phyloP scores from a whole-genome alignment of 2,329 filamentous ascomycete genomes.

The Colletotrichum liriopes region DNA sequence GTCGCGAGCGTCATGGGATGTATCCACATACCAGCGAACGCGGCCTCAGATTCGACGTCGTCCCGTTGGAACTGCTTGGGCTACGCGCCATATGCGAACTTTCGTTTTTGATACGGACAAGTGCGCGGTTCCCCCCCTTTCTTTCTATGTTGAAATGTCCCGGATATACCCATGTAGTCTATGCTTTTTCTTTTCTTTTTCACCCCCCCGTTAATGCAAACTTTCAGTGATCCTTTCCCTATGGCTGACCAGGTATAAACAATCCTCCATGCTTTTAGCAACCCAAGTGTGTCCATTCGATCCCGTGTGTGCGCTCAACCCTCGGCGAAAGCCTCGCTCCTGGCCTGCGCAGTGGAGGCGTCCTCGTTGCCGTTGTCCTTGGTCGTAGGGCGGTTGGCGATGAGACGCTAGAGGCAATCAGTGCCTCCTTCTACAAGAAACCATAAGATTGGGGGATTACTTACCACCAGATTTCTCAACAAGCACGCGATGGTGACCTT shows the following conservation, averaged over 20 bases:
- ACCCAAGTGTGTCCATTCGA: slow-evolving; percentile 13
- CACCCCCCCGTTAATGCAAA: slow-evolving; percentile 17
- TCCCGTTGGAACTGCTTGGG: not conserved
- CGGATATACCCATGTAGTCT: slow-evolving; percentile 27
- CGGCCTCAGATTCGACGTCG: slow-evolving; percentile 1
- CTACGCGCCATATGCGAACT: slow-evolving; percentile 2
- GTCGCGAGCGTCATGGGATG: slow-evolving; percentile 3
- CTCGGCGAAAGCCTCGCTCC: slow-evolving; percentile 60
- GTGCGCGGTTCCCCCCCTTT: not conserved
- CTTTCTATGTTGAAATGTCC: slow-evolving; percentile 29
- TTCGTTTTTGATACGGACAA: slow-evolving; percentile 12
- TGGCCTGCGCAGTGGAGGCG: slow-evolving; percentile 51
- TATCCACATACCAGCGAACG: not conserved
- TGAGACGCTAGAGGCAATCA: slow-evolving; percentile 60
- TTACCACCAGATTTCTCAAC: slow-evolving; percentile 88
- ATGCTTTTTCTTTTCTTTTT: slow-evolving; percentile 33
- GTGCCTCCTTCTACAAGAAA: not conserved
- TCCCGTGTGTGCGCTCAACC: slow-evolving; percentile 47
- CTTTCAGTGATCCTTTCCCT: slow-evolving; percentile 23
- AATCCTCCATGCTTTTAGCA: slow-evolving; percentile 20
- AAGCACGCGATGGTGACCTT: slow-evolving; percentile 97
- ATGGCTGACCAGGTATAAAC: slow-evolving; percentile 27
- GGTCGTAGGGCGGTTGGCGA: slow-evolving; percentile 64
- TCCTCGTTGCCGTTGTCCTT: slow-evolving; percentile 53
- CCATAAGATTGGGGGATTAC: slow-evolving; percentile 52